Evolutionary conservation across 768 basidiomycete genomes (phyloP), one percentile per base, ranked within the genome.

Genomic region (Pulveroboletus ravenelii): DNA sequence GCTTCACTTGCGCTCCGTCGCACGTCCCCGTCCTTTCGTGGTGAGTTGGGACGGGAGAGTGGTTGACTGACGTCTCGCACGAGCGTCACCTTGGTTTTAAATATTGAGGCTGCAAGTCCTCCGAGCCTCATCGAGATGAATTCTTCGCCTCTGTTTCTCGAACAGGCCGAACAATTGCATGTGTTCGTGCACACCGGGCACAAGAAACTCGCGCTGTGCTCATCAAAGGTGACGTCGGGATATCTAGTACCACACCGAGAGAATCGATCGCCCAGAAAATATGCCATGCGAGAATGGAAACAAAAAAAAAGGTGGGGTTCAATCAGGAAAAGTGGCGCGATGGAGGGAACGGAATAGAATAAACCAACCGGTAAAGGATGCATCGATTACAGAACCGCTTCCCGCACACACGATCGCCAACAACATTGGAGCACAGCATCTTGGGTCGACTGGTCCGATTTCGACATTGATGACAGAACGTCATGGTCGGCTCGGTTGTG

Each of bases 161-260:
- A 67, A 55, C 80, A 81, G 0, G 6, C 0, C 10, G 76, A 74
- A 58, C 81, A 82, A 40, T 75, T 78, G 62, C 81, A 83, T 10
- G 53, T 72, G 10, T 65, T 56, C 3, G 60, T 56, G 56, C 80
- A 82, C 13, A 23, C 55, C 0, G 81, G 81, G 55, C 81, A 83
- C 20, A 56, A 48, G 45, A 74, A 75, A 7, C 59, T 47, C 4
- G 55, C 53, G 35, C 54, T 65, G 17, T 50, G 59, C 31, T 58
- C 40, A 30, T 72, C 63, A 50, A 76, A 75, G 25, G 60, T 61
- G 50, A 73, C 48, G 15, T 72, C 65, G 1, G 72, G 70, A 46
- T 76, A 76, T 53, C 75, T 76, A 47, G 30, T 5, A 34, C 37
- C 18, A 23, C 20, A 23, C 20, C 20, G 20, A 23, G 20, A 23